phyloP scores from a whole-genome alignment of 805 yeast species.

The Yamadazyma laniorum region DNA sequence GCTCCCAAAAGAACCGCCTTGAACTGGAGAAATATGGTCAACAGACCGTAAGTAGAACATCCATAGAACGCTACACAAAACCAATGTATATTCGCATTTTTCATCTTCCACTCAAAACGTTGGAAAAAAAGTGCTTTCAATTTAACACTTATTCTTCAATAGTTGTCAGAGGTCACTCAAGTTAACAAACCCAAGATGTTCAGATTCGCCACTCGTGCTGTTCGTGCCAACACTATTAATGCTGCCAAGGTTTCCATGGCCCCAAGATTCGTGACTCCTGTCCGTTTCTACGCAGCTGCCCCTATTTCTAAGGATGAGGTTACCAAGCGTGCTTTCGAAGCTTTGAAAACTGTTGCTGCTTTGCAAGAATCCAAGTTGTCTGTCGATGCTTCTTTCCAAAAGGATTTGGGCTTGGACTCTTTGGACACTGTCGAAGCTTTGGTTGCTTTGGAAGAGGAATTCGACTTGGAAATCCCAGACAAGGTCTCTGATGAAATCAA shows the following conservation, averaged over 20 bases:
- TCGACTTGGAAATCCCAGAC: slow-evolving; percentile 82
- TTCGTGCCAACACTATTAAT: slow-evolving; percentile 13
- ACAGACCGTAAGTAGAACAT: neutral
- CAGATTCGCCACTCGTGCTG: slow-evolving; percentile 50
- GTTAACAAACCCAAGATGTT: slow-evolving; percentile 40
- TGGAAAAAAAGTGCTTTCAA: slow-evolving; percentile 5
- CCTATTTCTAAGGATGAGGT: slow-evolving; percentile 76
- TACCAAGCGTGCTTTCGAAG: slow-evolving; percentile 76
- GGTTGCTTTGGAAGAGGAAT: slow-evolving; percentile 91
- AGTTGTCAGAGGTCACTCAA: too few relatives aligned
- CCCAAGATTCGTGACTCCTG: slow-evolving; percentile 28
- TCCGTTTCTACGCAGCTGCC: slow-evolving; percentile 59
- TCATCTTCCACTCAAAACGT: slow-evolving; percentile 8
- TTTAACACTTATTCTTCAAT: too few relatives aligned
- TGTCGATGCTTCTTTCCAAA: slow-evolving; percentile 53
- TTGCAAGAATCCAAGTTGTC: slow-evolving; percentile 44
- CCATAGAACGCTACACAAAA: slow-evolving; percentile 1
- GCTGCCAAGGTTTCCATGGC: slow-evolving; percentile 25
- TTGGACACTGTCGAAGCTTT: slow-evolving; percentile 93
- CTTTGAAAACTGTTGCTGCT: slow-evolving; percentile 56
- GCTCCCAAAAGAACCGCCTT: slow-evolving; percentile 32
- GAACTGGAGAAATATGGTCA: slow-evolving; percentile 35
- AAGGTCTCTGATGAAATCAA: slow-evolving; percentile 90
- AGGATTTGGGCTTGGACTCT: slow-evolving; percentile 86
- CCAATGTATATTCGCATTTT: slow-evolving; percentile 3